A percentile compares a stretch with the other conserved stretches of the same genome.
Conservation (phyloP, 306 rosid genomes). For the Vigna hirtella region DNA sequence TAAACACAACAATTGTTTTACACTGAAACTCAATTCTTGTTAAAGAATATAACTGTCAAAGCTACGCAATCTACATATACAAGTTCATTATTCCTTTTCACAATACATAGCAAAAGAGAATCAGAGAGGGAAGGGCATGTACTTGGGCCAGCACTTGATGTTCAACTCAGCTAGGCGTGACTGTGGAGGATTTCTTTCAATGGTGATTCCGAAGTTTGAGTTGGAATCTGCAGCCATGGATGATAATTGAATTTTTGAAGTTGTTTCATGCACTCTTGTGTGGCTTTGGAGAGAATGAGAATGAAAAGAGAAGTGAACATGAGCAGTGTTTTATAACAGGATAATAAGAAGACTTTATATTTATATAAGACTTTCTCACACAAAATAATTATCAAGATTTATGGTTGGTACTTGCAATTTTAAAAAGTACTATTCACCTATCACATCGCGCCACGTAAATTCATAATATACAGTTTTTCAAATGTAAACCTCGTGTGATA, state of each 20-base stretch:
- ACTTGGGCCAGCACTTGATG: slow-evolving; percentile 99
- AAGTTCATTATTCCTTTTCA: background rate
- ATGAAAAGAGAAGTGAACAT: slow-evolving; percentile 49
- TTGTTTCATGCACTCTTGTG: slow-evolving; percentile 40
- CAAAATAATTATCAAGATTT: slow-evolving; percentile 10
- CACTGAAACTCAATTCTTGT: background rate
- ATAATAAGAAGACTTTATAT: slow-evolving; percentile 30
- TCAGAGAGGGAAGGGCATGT: slow-evolving; percentile 13
- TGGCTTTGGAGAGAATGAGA: slow-evolving; percentile 26
- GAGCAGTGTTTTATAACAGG: slow-evolving; percentile 32
- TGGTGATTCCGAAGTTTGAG: slow-evolving; percentile 66
- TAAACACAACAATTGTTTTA: background rate
- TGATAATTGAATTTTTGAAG: background rate
- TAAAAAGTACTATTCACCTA: slow-evolving; percentile 34
- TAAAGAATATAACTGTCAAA: background rate
- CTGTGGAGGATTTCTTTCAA: slow-evolving; percentile 84
- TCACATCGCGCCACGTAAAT: slow-evolving; percentile 43
- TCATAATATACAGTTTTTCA: slow-evolving; percentile 21
- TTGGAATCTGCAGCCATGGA: slow-evolving; percentile 72
- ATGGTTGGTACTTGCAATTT: slow-evolving; percentile 16
- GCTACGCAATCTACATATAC: no score
- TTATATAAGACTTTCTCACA: slow-evolving; percentile 25
- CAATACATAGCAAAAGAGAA: background rate
- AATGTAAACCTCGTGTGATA: slow-evolving; percentile 2
- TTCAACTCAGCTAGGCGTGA: slow-evolving; percentile 74